Percentiles rank a stretch among this genome's conserved stretches.
phyloP scores from a whole-genome alignment of 2,329 filamentous ascomycete genomes.

The Aspergillus pseudonomiae region DNA sequence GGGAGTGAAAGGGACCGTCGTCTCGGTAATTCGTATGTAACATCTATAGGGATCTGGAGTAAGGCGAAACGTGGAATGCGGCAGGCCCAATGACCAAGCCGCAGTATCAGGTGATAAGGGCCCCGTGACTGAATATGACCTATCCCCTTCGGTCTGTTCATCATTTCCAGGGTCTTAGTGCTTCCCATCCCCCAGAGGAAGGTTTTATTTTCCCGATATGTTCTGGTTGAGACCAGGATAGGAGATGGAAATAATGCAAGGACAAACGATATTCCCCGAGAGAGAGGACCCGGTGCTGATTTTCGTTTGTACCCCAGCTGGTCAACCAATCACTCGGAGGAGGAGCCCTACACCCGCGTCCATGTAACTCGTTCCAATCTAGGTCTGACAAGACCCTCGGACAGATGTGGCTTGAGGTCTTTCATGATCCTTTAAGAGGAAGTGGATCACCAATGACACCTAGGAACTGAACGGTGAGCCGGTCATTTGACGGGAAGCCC shows the following conservation, averaged over 20 bases:
- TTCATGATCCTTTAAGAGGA: background rate
- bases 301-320: background rate
- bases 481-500: slow-evolving; percentile 4
- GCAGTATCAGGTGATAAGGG: slow-evolving; percentile 18
- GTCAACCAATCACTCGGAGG: background rate
- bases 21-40: background rate
- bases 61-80: background rate
- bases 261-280: slow-evolving; percentile 1
- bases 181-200: background rate
- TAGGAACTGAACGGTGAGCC: background rate
- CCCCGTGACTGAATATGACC: slow-evolving; percentile 13
- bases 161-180: background rate
- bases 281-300: background rate
- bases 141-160: background rate
- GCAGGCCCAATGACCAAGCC: background rate
- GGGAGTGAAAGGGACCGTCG: background rate
- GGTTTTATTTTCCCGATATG: background rate
- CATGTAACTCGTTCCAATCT: background rate
- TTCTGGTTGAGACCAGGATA: background rate
- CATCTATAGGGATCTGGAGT: background rate
- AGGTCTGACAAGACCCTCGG: background rate
- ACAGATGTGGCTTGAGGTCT: background rate
- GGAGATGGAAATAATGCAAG: background rate
- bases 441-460: background rate
- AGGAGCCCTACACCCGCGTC: background rate